These are phyloP conservation scores for Rubia occidens DNA, from an alignment of 305 asterid genomes.

Conservation along the genomic window DNA sequence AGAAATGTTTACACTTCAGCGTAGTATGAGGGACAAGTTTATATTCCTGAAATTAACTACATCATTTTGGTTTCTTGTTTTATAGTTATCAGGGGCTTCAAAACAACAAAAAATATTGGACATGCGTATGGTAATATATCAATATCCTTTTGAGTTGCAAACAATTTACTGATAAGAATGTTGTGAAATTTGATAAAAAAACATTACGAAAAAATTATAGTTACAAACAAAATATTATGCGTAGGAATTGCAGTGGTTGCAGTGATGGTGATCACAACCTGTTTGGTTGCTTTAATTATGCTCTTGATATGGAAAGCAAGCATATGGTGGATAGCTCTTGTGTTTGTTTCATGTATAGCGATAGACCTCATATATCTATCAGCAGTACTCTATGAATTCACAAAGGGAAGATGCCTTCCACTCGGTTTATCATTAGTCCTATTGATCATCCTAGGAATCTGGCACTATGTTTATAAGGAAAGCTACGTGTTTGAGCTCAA, in stretches of 20 bases:
- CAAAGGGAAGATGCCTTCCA: conserved; percentile 61
- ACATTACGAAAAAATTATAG: neutral
- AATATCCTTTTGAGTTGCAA: neutral
- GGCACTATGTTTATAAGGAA: conserved; percentile 59
- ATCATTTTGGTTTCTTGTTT: conserved; percentile 67
- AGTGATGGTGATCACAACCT: conserved; percentile 61
- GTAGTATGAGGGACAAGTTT: conserved; percentile 66
- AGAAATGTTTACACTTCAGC: conserved; percentile 67
- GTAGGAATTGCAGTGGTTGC: conserved; percentile 52
- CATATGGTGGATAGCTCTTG: conserved; percentile 44
- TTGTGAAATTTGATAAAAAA: too few species aligned
- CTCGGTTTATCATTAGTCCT: conserved; percentile 39
- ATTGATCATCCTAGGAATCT: conserved; percentile 48
- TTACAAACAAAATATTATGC: neutral
- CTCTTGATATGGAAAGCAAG: conserved; percentile 57
- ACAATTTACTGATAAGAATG: neutral
- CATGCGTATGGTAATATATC: conserved; percentile 49
- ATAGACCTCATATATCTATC: conserved; percentile 46
- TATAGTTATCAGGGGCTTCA: conserved; percentile 42
- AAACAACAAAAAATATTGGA: conserved; percentile 46
- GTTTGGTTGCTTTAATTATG: conserved; percentile 52
- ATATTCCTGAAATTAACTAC: conserved; percentile 66
- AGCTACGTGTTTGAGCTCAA: conserved; percentile 53
- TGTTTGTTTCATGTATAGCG: conserved; percentile 30
- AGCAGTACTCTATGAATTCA: conserved; percentile 54